A percentile compares a stretch with the other conserved stretches of the same genome.
phyloP scores from a whole-genome alignment of 2,329 filamentous ascomycete genomes.

The Trichoderma cornu-damae region DNA sequence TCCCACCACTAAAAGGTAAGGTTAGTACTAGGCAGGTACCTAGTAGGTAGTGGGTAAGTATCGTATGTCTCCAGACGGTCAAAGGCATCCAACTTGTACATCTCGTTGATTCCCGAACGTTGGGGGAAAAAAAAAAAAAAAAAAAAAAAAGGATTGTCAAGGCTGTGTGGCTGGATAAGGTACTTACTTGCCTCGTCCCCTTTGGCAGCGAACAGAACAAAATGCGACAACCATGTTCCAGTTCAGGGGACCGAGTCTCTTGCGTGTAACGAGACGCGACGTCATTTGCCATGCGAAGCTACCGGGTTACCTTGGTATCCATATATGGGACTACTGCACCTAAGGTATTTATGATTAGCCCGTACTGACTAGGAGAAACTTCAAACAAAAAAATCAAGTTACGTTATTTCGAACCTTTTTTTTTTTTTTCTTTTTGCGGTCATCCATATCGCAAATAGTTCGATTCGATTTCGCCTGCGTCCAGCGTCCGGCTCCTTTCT shows the following conservation, averaged over 20 bases:
- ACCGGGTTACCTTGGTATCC: neutral
- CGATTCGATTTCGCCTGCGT: neutral
- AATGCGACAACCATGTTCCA: neutral
- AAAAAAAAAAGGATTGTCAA: too few species aligned
- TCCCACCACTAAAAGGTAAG: too few species aligned
- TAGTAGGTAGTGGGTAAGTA: too few species aligned
- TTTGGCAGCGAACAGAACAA: neutral
- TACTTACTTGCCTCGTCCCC: neutral
- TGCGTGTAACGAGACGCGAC: constrained; percentile 11
- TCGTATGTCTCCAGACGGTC: too few species aligned
- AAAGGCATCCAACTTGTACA: too few species aligned
- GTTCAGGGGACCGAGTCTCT: neutral
- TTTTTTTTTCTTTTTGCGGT: neutral
- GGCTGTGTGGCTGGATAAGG: neutral
- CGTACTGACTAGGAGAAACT: neutral
- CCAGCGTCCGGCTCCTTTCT: neutral
- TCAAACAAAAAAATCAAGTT: neutral
- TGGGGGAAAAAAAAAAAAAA: too few species aligned
- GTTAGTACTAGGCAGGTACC: too few species aligned
- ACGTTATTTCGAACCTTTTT: neutral
- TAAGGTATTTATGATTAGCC: too few species aligned
- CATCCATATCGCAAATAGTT: neutral
- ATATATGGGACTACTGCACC: neutral
- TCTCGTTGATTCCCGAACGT: too few species aligned
- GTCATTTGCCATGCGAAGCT: constrained; percentile 10